Evolutionary conservation across 139 green algal genomes (phyloP).

Genomic region (Chlorella sp.): DNA sequence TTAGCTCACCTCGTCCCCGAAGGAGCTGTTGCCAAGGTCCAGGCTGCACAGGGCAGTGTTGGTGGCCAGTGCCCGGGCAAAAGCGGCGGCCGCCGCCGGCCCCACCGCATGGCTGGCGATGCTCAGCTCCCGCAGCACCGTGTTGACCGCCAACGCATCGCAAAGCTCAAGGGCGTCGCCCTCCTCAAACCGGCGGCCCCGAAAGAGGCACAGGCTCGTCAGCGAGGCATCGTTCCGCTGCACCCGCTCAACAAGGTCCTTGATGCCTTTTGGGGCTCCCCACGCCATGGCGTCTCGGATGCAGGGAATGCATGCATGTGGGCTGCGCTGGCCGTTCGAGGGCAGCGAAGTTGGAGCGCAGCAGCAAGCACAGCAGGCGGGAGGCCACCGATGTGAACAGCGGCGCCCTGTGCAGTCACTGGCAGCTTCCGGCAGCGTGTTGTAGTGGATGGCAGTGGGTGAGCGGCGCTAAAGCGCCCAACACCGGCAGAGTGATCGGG

Average conservation of each 20-base stretch:
- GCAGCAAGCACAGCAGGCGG: not conserved
- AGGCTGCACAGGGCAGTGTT: conserved; percentile 19
- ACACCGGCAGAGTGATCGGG: not conserved
- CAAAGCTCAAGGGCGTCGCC: conserved; percentile 20
- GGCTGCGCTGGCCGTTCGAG: not conserved
- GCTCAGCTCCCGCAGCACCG: conserved; percentile 39
- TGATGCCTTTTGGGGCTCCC: conserved; percentile 30
- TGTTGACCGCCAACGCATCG: conserved; percentile 27
- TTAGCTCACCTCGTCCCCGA: conserved; percentile 36
- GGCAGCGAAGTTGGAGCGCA: not conserved
- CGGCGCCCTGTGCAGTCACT: not conserved
- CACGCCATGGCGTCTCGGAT: conserved; percentile 31
- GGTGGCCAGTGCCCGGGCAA: conserved; percentile 6
- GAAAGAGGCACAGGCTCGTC: conserved; percentile 25
- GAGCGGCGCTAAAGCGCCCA: not conserved
- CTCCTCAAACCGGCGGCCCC: conserved; percentile 28
- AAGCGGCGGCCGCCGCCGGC: not conserved
- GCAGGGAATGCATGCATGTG: not conserved
- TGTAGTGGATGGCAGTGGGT: not conserved
- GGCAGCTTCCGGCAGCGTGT: not conserved
- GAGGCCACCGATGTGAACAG: too few relatives aligned
- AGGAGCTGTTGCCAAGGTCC: conserved; percentile 34
- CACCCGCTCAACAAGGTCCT: conserved; percentile 35
- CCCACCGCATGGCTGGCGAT: conserved; percentile 35
- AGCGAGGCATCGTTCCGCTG: conserved; percentile 23